These are phyloP conservation scores for Wickerhamiella australiensis DNA, from an alignment of 805 yeast genomes.

Conservation along the genomic window DNA sequence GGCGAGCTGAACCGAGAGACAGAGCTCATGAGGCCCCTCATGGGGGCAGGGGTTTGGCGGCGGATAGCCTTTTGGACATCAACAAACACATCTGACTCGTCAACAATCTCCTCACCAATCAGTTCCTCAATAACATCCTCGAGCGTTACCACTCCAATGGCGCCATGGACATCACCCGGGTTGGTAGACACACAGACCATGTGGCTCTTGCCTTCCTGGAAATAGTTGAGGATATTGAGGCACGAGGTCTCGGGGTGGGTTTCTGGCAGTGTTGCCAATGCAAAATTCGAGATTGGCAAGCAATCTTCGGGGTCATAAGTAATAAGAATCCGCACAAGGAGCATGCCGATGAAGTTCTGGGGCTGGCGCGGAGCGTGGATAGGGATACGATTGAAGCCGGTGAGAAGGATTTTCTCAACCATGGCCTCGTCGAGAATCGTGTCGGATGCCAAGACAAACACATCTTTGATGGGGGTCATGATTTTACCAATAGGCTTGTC, in stretches of 20 bases:
- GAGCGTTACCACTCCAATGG: slow-evolving; percentile 79
- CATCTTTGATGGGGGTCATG: slow-evolving; percentile 90
- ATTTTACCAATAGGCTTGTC: slow-evolving; percentile 76
- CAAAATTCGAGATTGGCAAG: slow-evolving; percentile 81
- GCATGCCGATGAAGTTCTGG: slow-evolving; percentile 85
- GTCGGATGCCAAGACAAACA: slow-evolving; percentile 78
- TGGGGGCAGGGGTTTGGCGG: slow-evolving; percentile 33
- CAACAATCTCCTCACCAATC: slow-evolving; percentile 95
- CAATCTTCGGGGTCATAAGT: slow-evolving; percentile 96
- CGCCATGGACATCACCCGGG: slow-evolving; percentile 76
- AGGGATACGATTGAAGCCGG: slow-evolving; percentile 92
- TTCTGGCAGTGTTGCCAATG: slow-evolving; percentile 92
- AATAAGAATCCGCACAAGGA: slow-evolving; percentile 79
- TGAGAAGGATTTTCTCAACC: slow-evolving; percentile 80
- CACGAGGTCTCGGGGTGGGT: slow-evolving; percentile 87
- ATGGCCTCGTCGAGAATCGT: slow-evolving; percentile 67
- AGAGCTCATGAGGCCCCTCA: slow-evolving; percentile 16
- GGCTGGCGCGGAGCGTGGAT: slow-evolving; percentile 86
- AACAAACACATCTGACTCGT: slow-evolving; percentile 86
- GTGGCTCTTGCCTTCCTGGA: slow-evolving; percentile 95
- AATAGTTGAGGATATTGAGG: slow-evolving; percentile 82
- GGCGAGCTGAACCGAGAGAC: slow-evolving; percentile 6
- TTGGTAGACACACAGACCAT: slow-evolving; percentile 83
- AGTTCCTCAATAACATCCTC: slow-evolving; percentile 98
- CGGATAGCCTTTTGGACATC: slow-evolving; percentile 83